Conservation (phyloP, 176 grass and related monocot species). For the Calamus simplicifolius region DNA sequence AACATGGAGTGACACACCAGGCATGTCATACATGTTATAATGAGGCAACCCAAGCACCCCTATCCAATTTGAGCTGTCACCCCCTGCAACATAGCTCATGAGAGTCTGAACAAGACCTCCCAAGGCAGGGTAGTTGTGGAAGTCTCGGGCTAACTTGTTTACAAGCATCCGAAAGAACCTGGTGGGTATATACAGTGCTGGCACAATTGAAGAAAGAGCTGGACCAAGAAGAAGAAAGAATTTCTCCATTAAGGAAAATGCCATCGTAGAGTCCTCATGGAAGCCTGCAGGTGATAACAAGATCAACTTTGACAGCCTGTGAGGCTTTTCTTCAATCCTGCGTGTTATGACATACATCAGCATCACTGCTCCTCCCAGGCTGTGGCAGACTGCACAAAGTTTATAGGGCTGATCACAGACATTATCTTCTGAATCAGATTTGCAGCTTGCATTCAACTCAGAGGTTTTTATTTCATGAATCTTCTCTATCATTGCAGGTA, state of each 20-base stretch:
- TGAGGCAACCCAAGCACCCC: slow-evolving; percentile 82
- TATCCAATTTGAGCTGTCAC: slow-evolving; percentile 96
- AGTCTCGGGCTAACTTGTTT: slow-evolving; percentile 96
- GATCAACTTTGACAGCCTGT: slow-evolving; percentile 70
- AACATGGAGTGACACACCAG: slow-evolving; percentile 86
- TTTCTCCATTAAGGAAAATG: slow-evolving; percentile 65
- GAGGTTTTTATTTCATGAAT: slow-evolving; percentile 89
- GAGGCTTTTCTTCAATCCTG: slow-evolving; percentile 53
- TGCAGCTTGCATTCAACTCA: slow-evolving; percentile 38
- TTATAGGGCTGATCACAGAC: slow-evolving; percentile 60
- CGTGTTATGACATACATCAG: slow-evolving; percentile 85
- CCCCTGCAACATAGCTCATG: slow-evolving; percentile 87
- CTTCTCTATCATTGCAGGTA: slow-evolving; percentile 81
- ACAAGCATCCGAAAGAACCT: slow-evolving; percentile 94
- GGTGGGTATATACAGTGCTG: slow-evolving; percentile 92
- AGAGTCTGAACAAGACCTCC: slow-evolving; percentile 93
- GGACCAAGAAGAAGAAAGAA: slow-evolving; percentile 68
- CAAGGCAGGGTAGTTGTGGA: slow-evolving; percentile 88
- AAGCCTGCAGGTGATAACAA: slow-evolving; percentile 92
- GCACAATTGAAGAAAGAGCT: slow-evolving; percentile 64
- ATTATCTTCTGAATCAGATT: slow-evolving; percentile 3
- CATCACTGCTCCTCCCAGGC: slow-evolving; percentile 88
- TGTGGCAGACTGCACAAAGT: slow-evolving; percentile 74
- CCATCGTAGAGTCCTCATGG: slow-evolving; percentile 71
- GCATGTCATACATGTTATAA: slow-evolving; percentile 99